These are phyloP conservation scores for Hypoxylon subgilvum DNA, from an alignment of 495 filamentous ascomycete genomes.

Conservation along the genomic window DNA sequence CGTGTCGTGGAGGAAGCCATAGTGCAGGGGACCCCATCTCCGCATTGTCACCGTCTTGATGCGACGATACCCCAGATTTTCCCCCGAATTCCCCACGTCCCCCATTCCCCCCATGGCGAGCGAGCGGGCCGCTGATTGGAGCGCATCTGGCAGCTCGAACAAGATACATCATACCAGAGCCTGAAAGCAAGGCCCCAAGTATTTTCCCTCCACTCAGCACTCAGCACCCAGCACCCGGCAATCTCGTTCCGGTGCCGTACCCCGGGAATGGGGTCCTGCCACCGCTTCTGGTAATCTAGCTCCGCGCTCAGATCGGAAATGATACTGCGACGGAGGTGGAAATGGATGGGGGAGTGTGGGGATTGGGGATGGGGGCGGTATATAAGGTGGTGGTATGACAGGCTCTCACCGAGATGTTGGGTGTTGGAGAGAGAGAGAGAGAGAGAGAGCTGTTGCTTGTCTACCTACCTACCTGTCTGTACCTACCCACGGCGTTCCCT, in stretches of 20 bases:
- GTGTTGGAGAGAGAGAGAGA: too few relatives aligned
- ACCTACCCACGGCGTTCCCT: too few relatives aligned
- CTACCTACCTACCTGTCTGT: too few relatives aligned
- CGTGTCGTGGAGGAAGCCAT: not conserved
- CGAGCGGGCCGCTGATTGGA: slow-evolving; percentile 16
- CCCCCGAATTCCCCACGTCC: not conserved
- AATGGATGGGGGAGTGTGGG: not conserved
- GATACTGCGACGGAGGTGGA: not conserved
- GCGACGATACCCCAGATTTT: slow-evolving; percentile 19
- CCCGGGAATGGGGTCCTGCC: slow-evolving; percentile 1
- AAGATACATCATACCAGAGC: not conserved
- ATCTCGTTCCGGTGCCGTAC: not conserved
- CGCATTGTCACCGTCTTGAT: slow-evolving; percentile 6
- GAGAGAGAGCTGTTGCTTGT: too few relatives aligned
- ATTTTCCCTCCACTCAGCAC: slow-evolving; percentile 27
- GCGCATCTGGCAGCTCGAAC: slow-evolving; percentile 22
- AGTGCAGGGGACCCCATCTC: slow-evolving; percentile 7
- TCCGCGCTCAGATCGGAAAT: not conserved
- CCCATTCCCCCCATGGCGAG: not conserved
- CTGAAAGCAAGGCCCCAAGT: not conserved
- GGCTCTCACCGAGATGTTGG: too few relatives aligned
- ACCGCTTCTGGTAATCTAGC: slow-evolving; percentile 13
- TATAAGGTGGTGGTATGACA: slow-evolving; percentile 7
- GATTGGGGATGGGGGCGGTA: not conserved
- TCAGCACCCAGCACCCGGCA: too few relatives aligned